These are phyloP conservation scores for Colletotrichum sp. DNA, from an alignment of 2,329 filamentous ascomycete genomes.

Conservation along the genomic window DNA sequence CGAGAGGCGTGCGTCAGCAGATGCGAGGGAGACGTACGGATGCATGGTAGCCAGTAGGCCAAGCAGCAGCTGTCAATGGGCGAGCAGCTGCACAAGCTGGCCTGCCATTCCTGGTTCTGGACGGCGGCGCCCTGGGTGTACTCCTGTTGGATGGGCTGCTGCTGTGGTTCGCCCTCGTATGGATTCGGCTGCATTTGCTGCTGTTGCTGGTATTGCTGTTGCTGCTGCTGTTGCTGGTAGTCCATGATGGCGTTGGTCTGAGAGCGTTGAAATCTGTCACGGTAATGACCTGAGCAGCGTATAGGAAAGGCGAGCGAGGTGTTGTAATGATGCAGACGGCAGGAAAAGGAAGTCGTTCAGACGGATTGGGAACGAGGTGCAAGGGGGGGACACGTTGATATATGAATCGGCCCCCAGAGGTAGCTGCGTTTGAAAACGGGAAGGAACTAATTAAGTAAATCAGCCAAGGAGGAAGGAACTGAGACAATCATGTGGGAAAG, in stretches of 20 bases:
- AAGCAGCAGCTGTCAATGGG: constrained; percentile 44
- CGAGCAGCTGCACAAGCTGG: constrained; percentile 43
- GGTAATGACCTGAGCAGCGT: background rate
- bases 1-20: background rate
- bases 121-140: constrained; percentile 16
- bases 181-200: constrained; percentile 13
- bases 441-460: background rate
- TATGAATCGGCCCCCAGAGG: background rate
- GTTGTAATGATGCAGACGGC: background rate
- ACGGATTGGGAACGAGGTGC: background rate
- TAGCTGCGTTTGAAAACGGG: background rate
- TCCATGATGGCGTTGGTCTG: background rate
- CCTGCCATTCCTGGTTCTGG: constrained; percentile 40
- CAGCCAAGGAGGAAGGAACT: background rate
- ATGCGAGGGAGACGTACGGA: constrained; percentile 38
- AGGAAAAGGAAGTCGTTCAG: background rate
- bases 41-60: constrained; percentile 45
- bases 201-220: background rate
- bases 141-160: constrained; percentile 17
- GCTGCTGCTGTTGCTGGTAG: background rate
- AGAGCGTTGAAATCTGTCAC: background rate
- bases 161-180: background rate
- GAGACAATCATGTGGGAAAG: background rate
- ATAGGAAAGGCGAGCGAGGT: background rate
- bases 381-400: background rate